Evolutionary conservation across 225 moss, liverwort and hornwort species (phyloP), one percentile per base, ranked within the genome.

Genomic region (Pleurozium schreberi): DNA sequence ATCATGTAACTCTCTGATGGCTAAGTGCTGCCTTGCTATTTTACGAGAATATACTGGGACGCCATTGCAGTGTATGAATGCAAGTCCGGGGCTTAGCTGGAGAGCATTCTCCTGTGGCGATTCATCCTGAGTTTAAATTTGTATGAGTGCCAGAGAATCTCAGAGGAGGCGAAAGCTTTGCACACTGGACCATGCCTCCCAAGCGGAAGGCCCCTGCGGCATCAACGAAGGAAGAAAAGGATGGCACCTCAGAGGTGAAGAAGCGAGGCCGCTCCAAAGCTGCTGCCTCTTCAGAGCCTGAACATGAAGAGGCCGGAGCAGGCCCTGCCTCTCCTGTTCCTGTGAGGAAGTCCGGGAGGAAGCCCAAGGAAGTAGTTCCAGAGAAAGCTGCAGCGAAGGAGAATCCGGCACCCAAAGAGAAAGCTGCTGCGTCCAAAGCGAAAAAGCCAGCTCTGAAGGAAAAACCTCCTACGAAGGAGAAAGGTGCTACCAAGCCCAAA

Each of bases 161-260:
- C 52, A 61, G 60, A 88, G 88, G 75, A 73, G 80, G 86, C 40
- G n/a, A 68, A 81, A 75, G 64, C 64, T 71, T 90, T 66, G 65
- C 78, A 73, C 66, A 83, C 82, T 75, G 31, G 65, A 89, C 75
- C 87, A 94, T 93, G 94, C 70, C 93, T 91, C 92, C 90, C 49
- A 94, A 94, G 92, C 88, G 94, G 58, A 94, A 94, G 86, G 63
- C 85, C 57, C 90, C 90, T 79, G 91, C 87, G 87, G 79, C 90
- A 49, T 52, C 86, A 83, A 28, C 85, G 64, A 92, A 88, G 90
- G 91, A 93, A 70, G 94, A 85, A 27, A 91, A 93, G 58, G 89
- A 90, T 65, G 93, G 61, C 58, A 49, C 65, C 9, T 42, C 73
- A 42, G 81, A 89, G 63, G 88, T 90, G 86, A 90, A 90, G 84